These are phyloP conservation scores for Ordospora colligata DNA, from an alignment of 371 early-diverging fungal genomes.

Conservation along the genomic window DNA sequence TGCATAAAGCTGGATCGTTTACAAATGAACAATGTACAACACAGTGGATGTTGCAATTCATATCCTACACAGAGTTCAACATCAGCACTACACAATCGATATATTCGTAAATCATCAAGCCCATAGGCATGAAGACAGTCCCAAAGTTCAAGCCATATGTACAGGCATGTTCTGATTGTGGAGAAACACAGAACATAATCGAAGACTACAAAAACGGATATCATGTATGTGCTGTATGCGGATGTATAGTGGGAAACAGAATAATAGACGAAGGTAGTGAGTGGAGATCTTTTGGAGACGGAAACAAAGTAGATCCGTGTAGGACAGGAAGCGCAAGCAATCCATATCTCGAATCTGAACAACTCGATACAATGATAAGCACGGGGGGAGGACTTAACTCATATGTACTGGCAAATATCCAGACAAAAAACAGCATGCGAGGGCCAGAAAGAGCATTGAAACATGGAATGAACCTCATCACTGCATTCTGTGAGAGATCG, in stretches of 20 bases:
- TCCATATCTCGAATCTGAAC: conserved; percentile 60
- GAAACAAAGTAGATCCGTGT: conserved; percentile 82
- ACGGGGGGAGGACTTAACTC: conserved; percentile 45
- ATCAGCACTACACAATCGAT: background rate
- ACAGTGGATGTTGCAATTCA: too few species aligned
- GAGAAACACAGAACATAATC: conserved; percentile 70
- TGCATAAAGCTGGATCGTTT: background rate
- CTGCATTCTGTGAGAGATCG: conserved; percentile 76
- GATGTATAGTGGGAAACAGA: conserved; percentile 77
- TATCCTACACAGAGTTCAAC: too few species aligned
- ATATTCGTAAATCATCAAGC: background rate
- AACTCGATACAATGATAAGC: conserved; percentile 61
- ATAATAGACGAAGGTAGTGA: conserved; percentile 95
- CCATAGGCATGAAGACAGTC: conserved; percentile 20
- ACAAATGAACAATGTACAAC: too few species aligned
- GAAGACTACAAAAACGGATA: conserved; percentile 81
- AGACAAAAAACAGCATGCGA: conserved; percentile 60
- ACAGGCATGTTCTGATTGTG: conserved; percentile 58
- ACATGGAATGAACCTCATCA: conserved; percentile 79
- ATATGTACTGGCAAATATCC: conserved; percentile 59
- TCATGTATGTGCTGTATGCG: conserved; percentile 90
- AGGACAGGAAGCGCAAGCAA: conserved; percentile 87
- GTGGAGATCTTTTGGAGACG: conserved; percentile 87
- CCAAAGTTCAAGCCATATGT: conserved; percentile 31
- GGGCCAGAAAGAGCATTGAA: conserved; percentile 69